A percentile compares a stretch with the other conserved stretches of the same genome.
Conservation (phyloP, 2,329 filamentous ascomycete genomes). For the Venturia asperata region DNA sequence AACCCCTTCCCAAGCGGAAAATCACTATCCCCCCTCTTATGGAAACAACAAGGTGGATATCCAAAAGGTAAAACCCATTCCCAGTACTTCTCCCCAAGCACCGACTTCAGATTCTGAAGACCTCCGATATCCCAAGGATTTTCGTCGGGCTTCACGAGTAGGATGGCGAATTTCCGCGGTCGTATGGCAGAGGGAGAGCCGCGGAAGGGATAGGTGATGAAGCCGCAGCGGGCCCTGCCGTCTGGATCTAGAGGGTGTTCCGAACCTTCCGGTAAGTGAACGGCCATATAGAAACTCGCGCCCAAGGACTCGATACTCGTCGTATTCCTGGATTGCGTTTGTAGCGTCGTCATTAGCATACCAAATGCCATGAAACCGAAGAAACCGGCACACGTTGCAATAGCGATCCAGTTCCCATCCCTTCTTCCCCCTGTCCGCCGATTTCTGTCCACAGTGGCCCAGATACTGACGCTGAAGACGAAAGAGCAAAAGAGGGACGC, state of each 20-base stretch:
- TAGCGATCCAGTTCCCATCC: slow-evolving; percentile 11
- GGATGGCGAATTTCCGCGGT: slow-evolving; percentile 62
- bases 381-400: not conserved
- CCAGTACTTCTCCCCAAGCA: slow-evolving; percentile 65
- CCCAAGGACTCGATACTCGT: slow-evolving; percentile 76
- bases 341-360: slow-evolving; percentile 67
- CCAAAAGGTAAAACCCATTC: slow-evolving; percentile 79
- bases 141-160: slow-evolving; percentile 64
- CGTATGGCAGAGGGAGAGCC: not conserved
- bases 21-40: slow-evolving; percentile 58
- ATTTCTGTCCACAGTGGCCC: slow-evolving; percentile 12
- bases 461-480: slow-evolving; percentile 11
- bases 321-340: slow-evolving; percentile 64
- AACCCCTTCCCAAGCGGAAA: slow-evolving; percentile 62
- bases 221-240: slow-evolving; percentile 7
- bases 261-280: not conserved
- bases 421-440: not conserved
- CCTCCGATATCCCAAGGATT: slow-evolving; percentile 79
- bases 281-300: slow-evolving; percentile 2
- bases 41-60: slow-evolving; percentile 65
- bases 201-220: slow-evolving; percentile 14
- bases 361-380: slow-evolving; percentile 42
- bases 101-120: slow-evolving; percentile 63
- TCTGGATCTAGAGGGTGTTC: slow-evolving; percentile 7
- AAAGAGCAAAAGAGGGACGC: slow-evolving; percentile 15